Base-by-base conservation (phyloP, 2,329 filamentous ascomycete genomes). In the Mycosphaerelloides madeirae region DNA sequence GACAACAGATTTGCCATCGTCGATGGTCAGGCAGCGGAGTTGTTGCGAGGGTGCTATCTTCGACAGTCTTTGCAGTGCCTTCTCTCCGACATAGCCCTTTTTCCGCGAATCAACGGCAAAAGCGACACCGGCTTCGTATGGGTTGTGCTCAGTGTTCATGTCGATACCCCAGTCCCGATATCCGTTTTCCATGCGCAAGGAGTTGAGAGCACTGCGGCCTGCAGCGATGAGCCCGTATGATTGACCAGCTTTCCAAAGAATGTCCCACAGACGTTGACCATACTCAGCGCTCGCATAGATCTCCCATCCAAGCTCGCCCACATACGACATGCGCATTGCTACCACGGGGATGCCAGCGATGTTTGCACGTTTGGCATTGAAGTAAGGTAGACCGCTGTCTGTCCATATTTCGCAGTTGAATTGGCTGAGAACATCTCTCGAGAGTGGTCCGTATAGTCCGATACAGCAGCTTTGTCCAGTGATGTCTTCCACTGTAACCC, bases 221-320 rank as follows among this genome's bases (percentile, higher is more conserved):
- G 75, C 80, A 0, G 79, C 77, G 12, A 83, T 66, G 3, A 83
- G 59, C 1, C 79, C 80, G 12, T 79, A 69, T 0, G 65, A 54
- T 48, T 76, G 71, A 0, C 80, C 79, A 1, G 77, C 76, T 25
- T 72, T 59, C 68, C 65, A 80, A 1, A 83, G 61, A 0, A 68
- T 66, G 49, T 83, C 79, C 80, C 80, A 83, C 0, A 83, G 65
- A 1, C 70, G 65, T 11, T 71, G 71, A 0, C 80, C 79, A 31
- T 76, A 72, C 19, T 83, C 80, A 0, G 80, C 75, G 28, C 69
- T 79, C 1, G 79, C 71, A 47, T 80, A 77, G 15, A 83, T 71
- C 56, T 83, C 80, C 78, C 78, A 83, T 1, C 80, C 80, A 0
- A 70, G 63, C 52, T 83, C 80, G 5, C 80, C 80, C 3, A 83